Percentiles rank a stretch among this genome's conserved stretches.
Conservation (phyloP, 768 basidiomycete species). For the Strobilomyces dryophilus region DNA sequence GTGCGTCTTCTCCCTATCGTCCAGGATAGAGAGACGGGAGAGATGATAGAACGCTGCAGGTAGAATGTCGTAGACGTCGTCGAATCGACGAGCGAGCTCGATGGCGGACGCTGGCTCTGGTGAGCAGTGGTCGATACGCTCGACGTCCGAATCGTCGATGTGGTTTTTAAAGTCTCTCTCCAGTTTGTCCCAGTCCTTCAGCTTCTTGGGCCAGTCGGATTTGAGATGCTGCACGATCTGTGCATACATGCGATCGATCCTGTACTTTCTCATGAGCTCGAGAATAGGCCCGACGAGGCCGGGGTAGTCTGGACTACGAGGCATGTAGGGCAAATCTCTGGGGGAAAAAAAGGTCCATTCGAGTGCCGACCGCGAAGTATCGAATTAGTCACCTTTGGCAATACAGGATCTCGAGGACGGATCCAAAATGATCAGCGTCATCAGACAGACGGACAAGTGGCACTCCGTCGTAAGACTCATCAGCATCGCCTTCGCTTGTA, state of each 20-base stretch:
- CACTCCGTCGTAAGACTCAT: neutral
- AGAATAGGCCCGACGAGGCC: constrained; percentile 6
- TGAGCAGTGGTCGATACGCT: constrained; percentile 2
- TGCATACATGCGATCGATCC: constrained; percentile 5
- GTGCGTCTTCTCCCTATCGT: constrained; percentile 16
- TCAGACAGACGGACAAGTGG: constrained; percentile 8
- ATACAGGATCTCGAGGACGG: constrained; percentile 8
- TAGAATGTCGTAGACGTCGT: too few species aligned
- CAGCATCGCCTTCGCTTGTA: neutral
- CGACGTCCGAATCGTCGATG: too few species aligned
- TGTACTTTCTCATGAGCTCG: constrained; percentile 8
- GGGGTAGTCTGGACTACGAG: constrained; percentile 1
- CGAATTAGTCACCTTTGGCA: constrained; percentile 8
- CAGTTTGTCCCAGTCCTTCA: constrained; percentile 10
- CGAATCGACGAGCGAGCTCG: too few species aligned
- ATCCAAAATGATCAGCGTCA: constrained; percentile 6
- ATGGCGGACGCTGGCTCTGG: constrained; percentile 33
- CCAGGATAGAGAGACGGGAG: constrained; percentile 23
- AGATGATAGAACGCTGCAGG: constrained; percentile 50
- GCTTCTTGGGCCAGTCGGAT: constrained; percentile 11
- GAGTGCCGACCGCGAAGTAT: too few species aligned
- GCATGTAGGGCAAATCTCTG: constrained; percentile 1
- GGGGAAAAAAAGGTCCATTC: too few species aligned
- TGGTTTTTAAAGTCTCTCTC: neutral
- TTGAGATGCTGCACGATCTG: constrained; percentile 3